Conservation (phyloP, 805 yeast species). For the Hanseniaspora vineae region DNA sequence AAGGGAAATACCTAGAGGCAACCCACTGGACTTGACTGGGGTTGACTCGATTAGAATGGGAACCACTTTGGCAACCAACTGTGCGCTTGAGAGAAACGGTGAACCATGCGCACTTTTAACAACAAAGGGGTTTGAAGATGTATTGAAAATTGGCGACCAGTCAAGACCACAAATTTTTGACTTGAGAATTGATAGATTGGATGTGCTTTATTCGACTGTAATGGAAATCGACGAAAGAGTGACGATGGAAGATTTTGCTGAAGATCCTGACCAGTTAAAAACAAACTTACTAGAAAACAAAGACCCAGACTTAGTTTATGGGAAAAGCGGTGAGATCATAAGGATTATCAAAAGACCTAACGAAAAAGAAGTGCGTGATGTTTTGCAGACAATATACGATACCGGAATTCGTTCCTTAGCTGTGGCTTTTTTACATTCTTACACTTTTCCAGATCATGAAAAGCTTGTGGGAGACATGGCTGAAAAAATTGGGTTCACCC, state of each 20-base stretch:
- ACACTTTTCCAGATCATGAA: conserved; percentile 64
- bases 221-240: conserved; percentile 85
- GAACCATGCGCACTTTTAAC: conserved; percentile 76
- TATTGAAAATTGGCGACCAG: conserved; percentile 77
- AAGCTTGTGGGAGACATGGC: conserved; percentile 46
- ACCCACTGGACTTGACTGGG: conserved; percentile 44
- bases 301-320: conserved; percentile 31
- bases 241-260: conserved; percentile 68
- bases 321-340: conserved; percentile 58
- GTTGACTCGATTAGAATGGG: conserved; percentile 77
- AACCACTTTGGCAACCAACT: conserved; percentile 93
- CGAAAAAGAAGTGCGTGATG: conserved; percentile 26
- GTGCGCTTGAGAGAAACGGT: conserved; percentile 85
- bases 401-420: conserved; percentile 60
- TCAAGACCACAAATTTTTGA: conserved; percentile 86
- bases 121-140: conserved; percentile 80
- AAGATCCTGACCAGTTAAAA: conserved; percentile 40
- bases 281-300: conserved; percentile 6
- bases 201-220: conserved; percentile 59
- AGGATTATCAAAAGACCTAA: conserved; percentile 43
- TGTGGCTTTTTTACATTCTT: conserved; percentile 59
- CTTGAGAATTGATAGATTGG: conserved; percentile 58
- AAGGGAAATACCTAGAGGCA: conserved; percentile 41
- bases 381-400: conserved; percentile 33
- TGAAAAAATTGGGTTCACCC: conserved; percentile 47